phyloP scores from a whole-genome alignment of 1,284 basidiomycete genomes.

The Austropuccinia psidii region DNA sequence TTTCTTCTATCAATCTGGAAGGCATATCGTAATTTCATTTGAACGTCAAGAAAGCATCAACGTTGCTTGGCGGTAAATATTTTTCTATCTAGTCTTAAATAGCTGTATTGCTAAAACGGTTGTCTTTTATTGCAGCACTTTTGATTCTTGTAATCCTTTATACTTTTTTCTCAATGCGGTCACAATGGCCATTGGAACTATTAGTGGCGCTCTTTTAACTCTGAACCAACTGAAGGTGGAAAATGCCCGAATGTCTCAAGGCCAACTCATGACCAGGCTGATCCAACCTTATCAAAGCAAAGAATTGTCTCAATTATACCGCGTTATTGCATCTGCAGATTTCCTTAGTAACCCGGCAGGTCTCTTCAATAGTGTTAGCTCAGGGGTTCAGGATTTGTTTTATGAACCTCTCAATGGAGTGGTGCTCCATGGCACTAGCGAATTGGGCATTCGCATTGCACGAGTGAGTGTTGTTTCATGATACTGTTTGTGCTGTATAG shows the following conservation, averaged over 20 bases:
- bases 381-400: constrained; percentile 97
- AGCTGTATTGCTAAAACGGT: background rate
- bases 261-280: constrained; percentile 76
- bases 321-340: constrained; percentile 92
- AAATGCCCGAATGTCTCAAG: constrained; percentile 79
- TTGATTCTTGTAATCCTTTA: constrained; percentile 80
- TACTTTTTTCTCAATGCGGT: constrained; percentile 89
- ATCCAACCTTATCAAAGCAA: constrained; percentile 91
- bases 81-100: background rate
- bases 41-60: constrained; percentile 92
- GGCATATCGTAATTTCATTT: constrained; percentile 92
- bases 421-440: constrained; percentile 92
- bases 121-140: constrained; percentile 49
- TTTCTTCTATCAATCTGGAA: constrained; percentile 68
- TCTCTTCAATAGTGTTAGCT: constrained; percentile 96
- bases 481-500: background rate
- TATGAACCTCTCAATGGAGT: constrained; percentile 98
- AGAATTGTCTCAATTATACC: constrained; percentile 84
- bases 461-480: constrained; percentile 56
- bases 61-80: constrained; percentile 75
- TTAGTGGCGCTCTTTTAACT: constrained; percentile 93
- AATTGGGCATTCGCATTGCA: constrained; percentile 93
- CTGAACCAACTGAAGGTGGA: constrained; percentile 92
- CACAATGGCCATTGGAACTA: constrained; percentile 93
- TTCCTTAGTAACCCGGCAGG: constrained; percentile 80